A percentile compares a stretch with the other conserved stretches of the same genome.
phyloP scores from a whole-genome alignment of 768 basidiomycete genomes.

The Mycena vitilis region DNA sequence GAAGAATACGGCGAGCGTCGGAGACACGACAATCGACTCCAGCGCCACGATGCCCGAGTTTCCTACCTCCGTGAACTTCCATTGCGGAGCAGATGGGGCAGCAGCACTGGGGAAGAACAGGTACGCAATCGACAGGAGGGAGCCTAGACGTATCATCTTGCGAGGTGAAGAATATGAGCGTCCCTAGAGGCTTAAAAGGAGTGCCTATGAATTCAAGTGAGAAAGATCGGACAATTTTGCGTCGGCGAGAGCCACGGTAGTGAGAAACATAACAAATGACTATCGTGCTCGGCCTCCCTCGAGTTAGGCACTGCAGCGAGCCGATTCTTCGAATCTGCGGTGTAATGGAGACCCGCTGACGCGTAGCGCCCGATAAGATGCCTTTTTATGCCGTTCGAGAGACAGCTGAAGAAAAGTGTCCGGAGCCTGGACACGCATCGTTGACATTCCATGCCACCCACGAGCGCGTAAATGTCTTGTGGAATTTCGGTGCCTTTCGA shows the following conservation, averaged over 20 bases:
- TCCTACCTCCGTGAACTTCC: conserved; percentile 28
- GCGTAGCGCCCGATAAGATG: not conserved
- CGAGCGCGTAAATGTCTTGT: conserved; percentile 5
- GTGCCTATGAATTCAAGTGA: not conserved
- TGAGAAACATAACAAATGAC: conserved; percentile 18
- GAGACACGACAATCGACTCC: conserved; percentile 40
- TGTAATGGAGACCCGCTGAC: not conserved
- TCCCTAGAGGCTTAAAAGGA: conserved; percentile 10
- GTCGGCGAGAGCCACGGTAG: conserved; percentile 16
- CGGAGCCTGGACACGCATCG: too few relatives aligned
- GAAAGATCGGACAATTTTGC: not conserved
- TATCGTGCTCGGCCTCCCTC: not conserved
- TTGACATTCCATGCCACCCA: not conserved
- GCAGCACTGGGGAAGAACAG: conserved; percentile 22
- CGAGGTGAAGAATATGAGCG: not conserved
- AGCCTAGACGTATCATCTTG: conserved; percentile 27
- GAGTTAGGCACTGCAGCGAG: not conserved
- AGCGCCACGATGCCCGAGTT: conserved; percentile 28
- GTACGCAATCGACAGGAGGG: conserved; percentile 26
- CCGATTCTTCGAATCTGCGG: not conserved
- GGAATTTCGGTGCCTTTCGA: not conserved
- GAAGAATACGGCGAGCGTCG: conserved; percentile 49
- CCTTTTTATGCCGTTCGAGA: not conserved
- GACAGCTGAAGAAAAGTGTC: not conserved
- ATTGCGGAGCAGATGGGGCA: conserved; percentile 13